A percentile compares a stretch with the other conserved stretches of the same genome.
These are phyloP conservation scores for Hyphopichia wangnamkhiaoensis DNA, from an alignment of 1,139 yeast genomes.

Conservation along the genomic window DNA sequence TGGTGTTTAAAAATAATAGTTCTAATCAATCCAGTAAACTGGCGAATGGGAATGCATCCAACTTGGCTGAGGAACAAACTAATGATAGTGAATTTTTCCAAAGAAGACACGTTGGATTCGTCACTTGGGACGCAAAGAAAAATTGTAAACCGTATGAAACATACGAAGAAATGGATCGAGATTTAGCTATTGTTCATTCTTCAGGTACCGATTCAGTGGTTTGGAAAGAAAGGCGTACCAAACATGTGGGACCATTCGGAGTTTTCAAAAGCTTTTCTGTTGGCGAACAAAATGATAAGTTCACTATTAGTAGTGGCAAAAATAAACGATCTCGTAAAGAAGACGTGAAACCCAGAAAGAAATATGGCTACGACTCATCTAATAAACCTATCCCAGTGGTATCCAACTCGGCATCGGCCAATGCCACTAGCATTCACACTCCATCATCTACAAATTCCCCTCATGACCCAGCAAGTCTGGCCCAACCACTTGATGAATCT, in stretches of 20 bases:
- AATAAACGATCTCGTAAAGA: not conserved
- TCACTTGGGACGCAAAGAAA: constrained; percentile 51
- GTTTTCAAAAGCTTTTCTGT: constrained; percentile 46
- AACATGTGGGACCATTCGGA: constrained; percentile 79
- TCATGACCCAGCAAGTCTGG: not conserved
- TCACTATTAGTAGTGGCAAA: no score
- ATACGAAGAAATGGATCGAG: constrained; percentile 82
- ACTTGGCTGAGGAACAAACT: constrained; percentile 18
- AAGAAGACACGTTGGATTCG: constrained; percentile 76
- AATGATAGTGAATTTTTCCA: constrained; percentile 52
- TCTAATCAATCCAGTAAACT: constrained; percentile 9
- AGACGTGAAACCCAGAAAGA: no score
- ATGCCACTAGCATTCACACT: no score
- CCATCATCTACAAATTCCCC: not conserved
- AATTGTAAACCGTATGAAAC: constrained; percentile 55
- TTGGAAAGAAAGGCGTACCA: constrained; percentile 45
- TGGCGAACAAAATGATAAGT: not conserved
- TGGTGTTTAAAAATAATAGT: constrained; percentile 20
- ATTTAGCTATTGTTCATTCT: constrained; percentile 61
- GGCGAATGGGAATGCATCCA: constrained; percentile 10
- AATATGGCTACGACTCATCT: no score
- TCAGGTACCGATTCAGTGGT: constrained; percentile 44
- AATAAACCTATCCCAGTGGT: no score
- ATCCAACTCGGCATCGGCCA: no score
- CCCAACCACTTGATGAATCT: constrained; percentile 6